phyloP scores from a whole-genome alignment of 768 basidiomycete species.

The Boletus vermiculosoides region DNA sequence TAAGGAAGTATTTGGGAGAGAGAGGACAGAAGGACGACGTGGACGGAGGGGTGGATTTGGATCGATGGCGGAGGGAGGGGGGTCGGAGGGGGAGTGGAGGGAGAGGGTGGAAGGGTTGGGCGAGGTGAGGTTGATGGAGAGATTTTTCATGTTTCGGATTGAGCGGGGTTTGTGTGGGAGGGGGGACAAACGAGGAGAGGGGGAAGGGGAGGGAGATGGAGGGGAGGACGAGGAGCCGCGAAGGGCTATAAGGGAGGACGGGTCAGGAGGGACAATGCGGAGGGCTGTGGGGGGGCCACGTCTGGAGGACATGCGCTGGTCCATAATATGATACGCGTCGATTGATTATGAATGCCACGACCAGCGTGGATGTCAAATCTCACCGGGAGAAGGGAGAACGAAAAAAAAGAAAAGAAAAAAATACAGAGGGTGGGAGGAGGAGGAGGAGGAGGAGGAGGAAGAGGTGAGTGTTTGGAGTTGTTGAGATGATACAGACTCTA shows the following conservation, averaged over 20 bases:
- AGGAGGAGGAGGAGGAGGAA: neutral
- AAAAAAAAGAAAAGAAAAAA: neutral
- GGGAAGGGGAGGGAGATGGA: neutral
- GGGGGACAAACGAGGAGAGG: conserved; percentile 10
- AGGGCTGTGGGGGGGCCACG: conserved; percentile 43
- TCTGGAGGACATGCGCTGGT: conserved; percentile 29
- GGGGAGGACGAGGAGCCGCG: neutral
- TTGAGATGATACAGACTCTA: neutral
- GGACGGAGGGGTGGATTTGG: conserved; percentile 37
- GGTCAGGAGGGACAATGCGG: conserved; percentile 49
- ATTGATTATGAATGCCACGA: conserved; percentile 34
- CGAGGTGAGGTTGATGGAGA: conserved; percentile 67
- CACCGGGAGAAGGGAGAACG: conserved; percentile 20
- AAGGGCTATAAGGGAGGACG: conserved; percentile 45
- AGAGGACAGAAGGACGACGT: conserved; percentile 69
- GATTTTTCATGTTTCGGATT: conserved; percentile 70
- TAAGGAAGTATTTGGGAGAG: conserved; percentile 56
- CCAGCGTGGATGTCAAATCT: conserved; percentile 33
- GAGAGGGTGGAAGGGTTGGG: conserved; percentile 58
- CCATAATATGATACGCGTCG: conserved; percentile 16
- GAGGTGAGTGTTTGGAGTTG: conserved; percentile 5
- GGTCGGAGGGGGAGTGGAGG: conserved; percentile 37
- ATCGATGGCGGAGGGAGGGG: conserved; percentile 34
- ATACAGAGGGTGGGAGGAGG: neutral
- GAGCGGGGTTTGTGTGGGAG: conserved; percentile 43